Conservation (phyloP, 225 moss, liverwort and hornwort genomes). For the Takakia lepidozioides region DNA sequence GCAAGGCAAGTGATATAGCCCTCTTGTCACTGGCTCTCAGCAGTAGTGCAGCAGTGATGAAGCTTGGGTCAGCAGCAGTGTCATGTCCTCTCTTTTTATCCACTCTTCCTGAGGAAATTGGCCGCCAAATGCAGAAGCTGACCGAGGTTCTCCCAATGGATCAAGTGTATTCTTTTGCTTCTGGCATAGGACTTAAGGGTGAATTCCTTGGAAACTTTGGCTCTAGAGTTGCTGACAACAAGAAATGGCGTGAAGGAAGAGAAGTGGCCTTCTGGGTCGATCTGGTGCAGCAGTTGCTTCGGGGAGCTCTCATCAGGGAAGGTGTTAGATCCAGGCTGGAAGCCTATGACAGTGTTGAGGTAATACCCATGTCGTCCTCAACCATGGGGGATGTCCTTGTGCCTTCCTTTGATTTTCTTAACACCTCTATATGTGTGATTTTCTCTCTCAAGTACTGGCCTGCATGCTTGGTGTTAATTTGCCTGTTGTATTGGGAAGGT, state of each 20-base stretch:
- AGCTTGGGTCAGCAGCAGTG: conserved; percentile 47
- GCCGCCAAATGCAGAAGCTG: conserved; percentile 42
- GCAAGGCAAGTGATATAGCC: conserved; percentile 37
- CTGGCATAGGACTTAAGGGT: conserved; percentile 38
- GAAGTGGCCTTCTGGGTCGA: conserved; percentile 61
- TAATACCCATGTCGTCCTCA: too few relatives aligned
- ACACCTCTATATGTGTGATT: too few relatives aligned
- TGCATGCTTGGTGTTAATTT: too few relatives aligned
- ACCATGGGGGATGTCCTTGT: too few relatives aligned
- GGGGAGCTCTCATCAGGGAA: conserved; percentile 53
- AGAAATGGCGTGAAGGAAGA: conserved; percentile 37
- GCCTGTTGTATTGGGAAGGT: too few relatives aligned
- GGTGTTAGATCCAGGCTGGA: conserved; percentile 48
- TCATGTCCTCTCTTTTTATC: conserved; percentile 46
- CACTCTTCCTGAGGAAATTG: conserved; percentile 25
- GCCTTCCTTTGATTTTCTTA: too few relatives aligned
- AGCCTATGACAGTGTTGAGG: conserved; percentile 51
- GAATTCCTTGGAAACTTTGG: conserved; percentile 52
- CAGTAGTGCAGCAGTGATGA: conserved; percentile 44
- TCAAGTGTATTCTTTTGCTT: conserved; percentile 40
- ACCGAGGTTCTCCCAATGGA: conserved; percentile 36
- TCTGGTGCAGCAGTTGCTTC: conserved; percentile 40
- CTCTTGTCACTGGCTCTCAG: conserved; percentile 44
- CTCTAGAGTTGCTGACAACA: conserved; percentile 42
- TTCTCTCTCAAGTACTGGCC: too few relatives aligned